Percentiles rank a stretch among this genome's conserved stretches.
phyloP scores from a whole-genome alignment of 31 red algal genomes.

The Pterothamnion heteromorphum region DNA sequence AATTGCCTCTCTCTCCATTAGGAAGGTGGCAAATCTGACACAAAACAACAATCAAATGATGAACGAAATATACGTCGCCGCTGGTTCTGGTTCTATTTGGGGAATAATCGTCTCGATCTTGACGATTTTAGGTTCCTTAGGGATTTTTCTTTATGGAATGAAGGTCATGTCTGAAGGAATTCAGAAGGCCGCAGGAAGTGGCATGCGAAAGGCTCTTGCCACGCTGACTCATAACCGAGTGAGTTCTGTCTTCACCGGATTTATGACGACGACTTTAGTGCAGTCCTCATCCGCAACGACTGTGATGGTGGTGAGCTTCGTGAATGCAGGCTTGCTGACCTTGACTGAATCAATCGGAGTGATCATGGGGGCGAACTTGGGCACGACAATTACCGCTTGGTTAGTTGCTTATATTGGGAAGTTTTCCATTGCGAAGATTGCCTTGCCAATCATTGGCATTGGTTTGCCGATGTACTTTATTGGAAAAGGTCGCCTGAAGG shows the following conservation, averaged over 20 bases:
- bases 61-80: too few relatives aligned
- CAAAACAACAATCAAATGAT: too few relatives aligned
- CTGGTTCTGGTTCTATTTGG: too few relatives aligned
- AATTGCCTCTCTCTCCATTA: too few relatives aligned
- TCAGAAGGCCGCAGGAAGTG: background rate
- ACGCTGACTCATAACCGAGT: slow-evolving; percentile 9
- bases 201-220: background rate
- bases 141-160: slow-evolving; percentile 8
- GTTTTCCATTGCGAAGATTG: background rate
- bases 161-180: slow-evolving; percentile 12
- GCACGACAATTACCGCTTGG: slow-evolving; percentile 17
- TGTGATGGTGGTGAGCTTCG: background rate
- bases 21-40: too few relatives aligned
- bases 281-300: slow-evolving; percentile 17
- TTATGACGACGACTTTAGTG: background rate
- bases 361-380: slow-evolving; percentile 11
- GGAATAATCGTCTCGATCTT: background rate
- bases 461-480: background rate
- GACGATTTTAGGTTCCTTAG: background rate
- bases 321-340: slow-evolving; percentile 2
- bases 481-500: background rate
- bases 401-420: background rate
- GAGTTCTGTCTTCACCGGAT: background rate
- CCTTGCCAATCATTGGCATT: background rate
- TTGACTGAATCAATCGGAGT: background rate